Evolutionary conservation across 371 early-diverging fungal species (phyloP).

Genomic region (Syncephalastrum monosporum): DNA sequence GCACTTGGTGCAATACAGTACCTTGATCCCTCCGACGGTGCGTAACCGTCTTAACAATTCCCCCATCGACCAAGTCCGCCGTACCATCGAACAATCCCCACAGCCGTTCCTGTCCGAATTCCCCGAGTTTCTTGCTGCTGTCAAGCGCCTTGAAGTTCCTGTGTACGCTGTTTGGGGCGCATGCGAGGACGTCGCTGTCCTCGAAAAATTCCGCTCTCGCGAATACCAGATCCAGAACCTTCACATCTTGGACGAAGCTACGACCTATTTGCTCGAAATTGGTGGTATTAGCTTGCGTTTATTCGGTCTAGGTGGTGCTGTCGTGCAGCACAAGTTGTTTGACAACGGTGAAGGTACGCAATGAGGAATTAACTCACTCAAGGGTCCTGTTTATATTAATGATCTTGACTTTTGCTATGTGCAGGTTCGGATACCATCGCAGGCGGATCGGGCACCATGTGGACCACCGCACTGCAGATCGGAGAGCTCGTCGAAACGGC

Average conservation of each 20-base stretch:
- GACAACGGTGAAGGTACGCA: constrained; percentile 67
- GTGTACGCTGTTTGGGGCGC: constrained; percentile 71
- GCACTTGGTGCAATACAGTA: constrained; percentile 64
- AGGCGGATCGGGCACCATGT: constrained; percentile 68
- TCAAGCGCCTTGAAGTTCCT: constrained; percentile 53
- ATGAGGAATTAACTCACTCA: neutral
- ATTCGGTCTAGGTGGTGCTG: constrained; percentile 68
- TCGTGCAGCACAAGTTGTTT: constrained; percentile 66
- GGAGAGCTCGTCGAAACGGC: constrained; percentile 68
- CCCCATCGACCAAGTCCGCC: constrained; percentile 46
- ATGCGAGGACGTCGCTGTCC: constrained; percentile 64
- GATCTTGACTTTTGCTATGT: neutral
- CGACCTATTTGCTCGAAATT: constrained; percentile 53
- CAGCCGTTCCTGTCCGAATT: constrained; percentile 57
- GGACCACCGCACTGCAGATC: constrained; percentile 69
- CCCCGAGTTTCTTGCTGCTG: constrained; percentile 48
- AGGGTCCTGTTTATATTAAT: neutral
- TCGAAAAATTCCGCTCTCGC: constrained; percentile 57
- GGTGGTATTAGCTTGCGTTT: constrained; percentile 62
- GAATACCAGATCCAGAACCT: constrained; percentile 58
- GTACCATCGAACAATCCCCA: constrained; percentile 46
- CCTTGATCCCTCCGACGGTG: constrained; percentile 50
- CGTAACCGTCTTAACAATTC: constrained; percentile 44
- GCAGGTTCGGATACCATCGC: constrained; percentile 63
- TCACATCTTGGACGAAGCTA: constrained; percentile 59